Base-by-base conservation (phyloP, 208 protist genomes). In the Sergeia podlipaevii region DNA sequence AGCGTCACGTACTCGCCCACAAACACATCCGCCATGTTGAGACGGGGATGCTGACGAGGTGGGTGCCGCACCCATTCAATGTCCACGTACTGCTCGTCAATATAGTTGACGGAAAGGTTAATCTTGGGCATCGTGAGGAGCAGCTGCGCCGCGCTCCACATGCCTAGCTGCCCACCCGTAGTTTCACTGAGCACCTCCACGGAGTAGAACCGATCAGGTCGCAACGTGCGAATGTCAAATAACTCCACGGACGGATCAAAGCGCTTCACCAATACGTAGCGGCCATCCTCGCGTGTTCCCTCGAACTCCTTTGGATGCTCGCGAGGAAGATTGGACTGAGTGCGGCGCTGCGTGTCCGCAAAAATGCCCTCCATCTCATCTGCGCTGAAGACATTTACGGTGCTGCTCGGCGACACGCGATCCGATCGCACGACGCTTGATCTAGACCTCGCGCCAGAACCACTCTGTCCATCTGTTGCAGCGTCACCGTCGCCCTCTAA, bases 111-210 rank as follows among this genome's bases (percentile, higher is more conserved):
- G 17, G 33, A 64, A 20, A 93, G 32, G 17, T 46, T 39, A 34
- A 95, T 74, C 54, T 75, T 86, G 20, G 78, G 71, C 65, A 82
- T 82, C 20, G 84, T 91, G 17, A 86, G 58, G 32, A 93, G 70
- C 59, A 79, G 81, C 29, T 70, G 46, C 42, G 83, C 61, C 50
- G 57, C 48, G 45, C 80, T 87, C 89, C 89, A 96, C 48, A 73
- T 44, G 20, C 86, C 89, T n/a, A 89, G 69, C 46, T 91, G 80
- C 6, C 70, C 73, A 17, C 77, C 83, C 5, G 85, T 75, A 8
- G 82, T 91, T 59, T 91, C 86, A 30, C 74, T 77, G 49, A 92
- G 51, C 33, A 93, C 80, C 71, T 92, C 76, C 21, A 94, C 73
- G 41, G 55, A 77, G 72, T 92, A 96, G 8, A 91, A 77, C n/a